Base-by-base conservation (phyloP, 495 filamentous ascomycete genomes). In the Sphaerosporella brunnea region DNA sequence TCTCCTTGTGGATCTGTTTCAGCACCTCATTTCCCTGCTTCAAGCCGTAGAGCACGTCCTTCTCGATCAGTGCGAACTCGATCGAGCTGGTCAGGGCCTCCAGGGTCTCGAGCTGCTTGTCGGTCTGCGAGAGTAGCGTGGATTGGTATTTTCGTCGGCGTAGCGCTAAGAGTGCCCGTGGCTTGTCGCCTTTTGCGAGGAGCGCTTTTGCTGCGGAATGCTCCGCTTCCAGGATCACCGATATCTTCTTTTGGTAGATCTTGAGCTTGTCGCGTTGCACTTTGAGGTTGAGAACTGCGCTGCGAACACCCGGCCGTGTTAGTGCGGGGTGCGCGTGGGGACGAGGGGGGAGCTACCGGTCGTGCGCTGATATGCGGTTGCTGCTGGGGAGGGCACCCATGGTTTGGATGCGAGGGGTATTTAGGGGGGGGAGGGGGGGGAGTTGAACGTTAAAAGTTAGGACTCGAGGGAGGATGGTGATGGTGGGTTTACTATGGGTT, bases 81-180 rank as follows among this genome's bases (percentile, higher is more conserved):
- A 96, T 79, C 55, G 79, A 77, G 43, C 74, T 73, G 2, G 80
- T 53, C 36, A 97, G 69, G 53, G 83, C 72, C 64, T 97, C 84
- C 18, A 96, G 67, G 59, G 87, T 79, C 40, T 79, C 84, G 2
- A 97, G 75, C 64, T 96, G 90, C 5, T 72, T 72, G 63, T 96
- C 92, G 4, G 92, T 95, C 63, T 93, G 90, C 40, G 73, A 69
- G 19, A 97, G 74, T 7, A 97, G 72, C 4, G 81, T 77, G 61
- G 95, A 84, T 61, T 97, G 92, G 69, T 93, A 97, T 63, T 96
- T 97, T 64, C 93, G 93, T 45, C 85, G 77, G 36, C 90, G 83
- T 30, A 97, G 72, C 0, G 92, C 92, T 4, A 97, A 75, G 16
- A 93, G 72, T 0, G 90, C 90, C 41, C 78, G 75, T 55, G 72